These are phyloP conservation scores for Magnusiomyces tetraspermus DNA, from an alignment of 1,139 yeast species.

Conservation along the genomic window DNA sequence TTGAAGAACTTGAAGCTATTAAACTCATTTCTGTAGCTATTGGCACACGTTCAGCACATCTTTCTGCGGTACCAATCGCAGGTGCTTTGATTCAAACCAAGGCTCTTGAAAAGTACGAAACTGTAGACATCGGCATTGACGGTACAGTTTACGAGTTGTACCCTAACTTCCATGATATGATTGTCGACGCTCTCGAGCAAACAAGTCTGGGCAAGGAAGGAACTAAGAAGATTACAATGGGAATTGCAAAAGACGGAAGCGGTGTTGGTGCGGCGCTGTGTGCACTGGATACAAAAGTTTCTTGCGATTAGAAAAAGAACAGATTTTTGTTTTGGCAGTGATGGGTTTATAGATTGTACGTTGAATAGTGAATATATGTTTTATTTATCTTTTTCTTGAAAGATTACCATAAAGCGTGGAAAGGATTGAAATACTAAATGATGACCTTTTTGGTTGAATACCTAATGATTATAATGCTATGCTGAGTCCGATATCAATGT, in stretches of 20 bases:
- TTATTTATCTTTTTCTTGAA: too few species aligned
- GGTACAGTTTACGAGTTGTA: constrained; percentile 89
- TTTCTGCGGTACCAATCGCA: constrained; percentile 82
- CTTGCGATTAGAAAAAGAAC: too few species aligned
- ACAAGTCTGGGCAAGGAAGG: constrained; percentile 45
- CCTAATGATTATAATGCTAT: too few species aligned
- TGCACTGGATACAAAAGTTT: constrained; percentile 37
- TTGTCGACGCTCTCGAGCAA: constrained; percentile 63
- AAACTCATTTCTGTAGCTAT: constrained; percentile 68
- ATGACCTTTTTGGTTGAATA: too few species aligned
- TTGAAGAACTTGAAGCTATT: constrained; percentile 59
- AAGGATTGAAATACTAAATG: too few species aligned
- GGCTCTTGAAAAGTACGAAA: constrained; percentile 43
- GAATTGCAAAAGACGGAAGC: constrained; percentile 86
- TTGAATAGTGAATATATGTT: too few species aligned
- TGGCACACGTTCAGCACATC: constrained; percentile 72
- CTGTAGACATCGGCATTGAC: constrained; percentile 87
- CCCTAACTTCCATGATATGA: constrained; percentile 72
- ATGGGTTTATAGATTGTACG: too few species aligned
- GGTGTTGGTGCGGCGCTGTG: constrained; percentile 96
- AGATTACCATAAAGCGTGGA: too few species aligned
- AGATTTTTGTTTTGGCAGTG: too few species aligned
- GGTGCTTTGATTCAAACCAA: constrained; percentile 56
- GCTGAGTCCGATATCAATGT: too few species aligned
- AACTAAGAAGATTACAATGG: constrained; percentile 58